A percentile compares a stretch with the other conserved stretches of the same genome.
phyloP scores from a whole-genome alignment of 352 stramenopile genomes.

The Salisapilia sapeloensis region DNA sequence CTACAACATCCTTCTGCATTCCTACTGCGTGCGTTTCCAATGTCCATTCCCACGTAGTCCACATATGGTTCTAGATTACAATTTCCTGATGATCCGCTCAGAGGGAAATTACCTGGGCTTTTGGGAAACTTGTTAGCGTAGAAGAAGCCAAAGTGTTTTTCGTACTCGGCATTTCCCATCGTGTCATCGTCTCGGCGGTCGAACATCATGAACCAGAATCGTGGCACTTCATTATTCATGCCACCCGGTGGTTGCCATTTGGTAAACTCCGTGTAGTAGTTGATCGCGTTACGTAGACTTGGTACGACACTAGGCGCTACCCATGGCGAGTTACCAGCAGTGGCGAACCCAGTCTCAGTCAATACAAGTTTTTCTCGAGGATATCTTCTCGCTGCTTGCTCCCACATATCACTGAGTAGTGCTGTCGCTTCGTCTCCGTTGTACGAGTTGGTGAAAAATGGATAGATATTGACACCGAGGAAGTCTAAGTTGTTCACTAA shows the following conservation, averaged over 20 bases:
- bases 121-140: constrained; percentile 4
- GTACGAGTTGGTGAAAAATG: constrained; percentile 16
- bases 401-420: constrained; percentile 10
- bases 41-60: constrained; percentile 24
- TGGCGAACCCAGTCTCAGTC: constrained; percentile 17
- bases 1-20: constrained; percentile 14
- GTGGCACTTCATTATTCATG: constrained; percentile 2
- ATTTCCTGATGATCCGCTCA: too few relatives aligned
- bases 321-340: constrained; percentile 4
- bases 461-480: constrained; percentile 22
- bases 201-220: constrained; percentile 22
- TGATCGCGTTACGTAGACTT: constrained; percentile 4
- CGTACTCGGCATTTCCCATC: constrained; percentile 10
- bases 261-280: constrained; percentile 11
- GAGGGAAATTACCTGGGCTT: background rate
- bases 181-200: constrained; percentile 12
- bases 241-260: constrained; percentile 7
- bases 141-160: constrained; percentile 16
- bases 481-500: constrained; percentile 9
- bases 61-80: constrained; percentile 5
- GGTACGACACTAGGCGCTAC: constrained; percentile 7
- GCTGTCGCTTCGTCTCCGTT: constrained; percentile 5
- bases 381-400: constrained; percentile 6
- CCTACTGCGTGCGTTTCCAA: constrained; percentile 11
- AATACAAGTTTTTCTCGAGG: constrained; percentile 9